A percentile compares a stretch with the other conserved stretches of the same genome.
phyloP scores from a whole-genome alignment of 495 filamentous ascomycete species.

The Xylaria bambusicola region DNA sequence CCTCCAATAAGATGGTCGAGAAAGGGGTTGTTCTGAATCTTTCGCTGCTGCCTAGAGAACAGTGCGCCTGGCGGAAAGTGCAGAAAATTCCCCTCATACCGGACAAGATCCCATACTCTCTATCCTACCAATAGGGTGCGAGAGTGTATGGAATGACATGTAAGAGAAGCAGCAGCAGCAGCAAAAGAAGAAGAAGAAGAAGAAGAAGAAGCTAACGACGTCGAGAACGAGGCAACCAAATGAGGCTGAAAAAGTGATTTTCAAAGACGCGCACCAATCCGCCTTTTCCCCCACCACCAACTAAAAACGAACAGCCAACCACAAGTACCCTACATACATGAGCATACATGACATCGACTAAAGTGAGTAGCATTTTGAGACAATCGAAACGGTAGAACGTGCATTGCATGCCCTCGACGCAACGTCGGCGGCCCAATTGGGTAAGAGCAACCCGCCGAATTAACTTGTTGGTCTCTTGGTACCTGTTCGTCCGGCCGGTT shows the following conservation, averaged over 20 bases:
- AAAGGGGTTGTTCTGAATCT: too few relatives aligned
- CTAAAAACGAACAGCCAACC: too few relatives aligned
- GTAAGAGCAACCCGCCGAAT: background rate
- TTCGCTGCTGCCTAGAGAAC: conserved; percentile 12
- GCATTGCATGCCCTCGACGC: conserved; percentile 5
- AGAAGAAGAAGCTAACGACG: background rate
- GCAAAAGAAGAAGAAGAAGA: background rate
- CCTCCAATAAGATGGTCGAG: background rate
- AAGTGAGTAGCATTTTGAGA: too few relatives aligned
- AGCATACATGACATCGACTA: background rate
- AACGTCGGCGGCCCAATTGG: background rate
- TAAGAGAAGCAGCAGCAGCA: background rate
- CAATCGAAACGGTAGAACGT: background rate
- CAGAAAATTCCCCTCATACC: background rate
- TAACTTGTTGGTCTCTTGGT: too few relatives aligned
- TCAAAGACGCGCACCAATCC: conserved; percentile 6
- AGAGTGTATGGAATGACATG: background rate
- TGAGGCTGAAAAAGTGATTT: conserved; percentile 12
- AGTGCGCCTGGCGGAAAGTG: too few relatives aligned
- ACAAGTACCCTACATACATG: background rate
- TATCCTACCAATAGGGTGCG: too few relatives aligned
- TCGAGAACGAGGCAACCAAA: conserved; percentile 14
- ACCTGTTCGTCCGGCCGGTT: too few relatives aligned
- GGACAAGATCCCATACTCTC: background rate
- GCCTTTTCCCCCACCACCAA: background rate